Conservation (phyloP, 352 stramenopile species). For the Globisporangium nodosum region DNA sequence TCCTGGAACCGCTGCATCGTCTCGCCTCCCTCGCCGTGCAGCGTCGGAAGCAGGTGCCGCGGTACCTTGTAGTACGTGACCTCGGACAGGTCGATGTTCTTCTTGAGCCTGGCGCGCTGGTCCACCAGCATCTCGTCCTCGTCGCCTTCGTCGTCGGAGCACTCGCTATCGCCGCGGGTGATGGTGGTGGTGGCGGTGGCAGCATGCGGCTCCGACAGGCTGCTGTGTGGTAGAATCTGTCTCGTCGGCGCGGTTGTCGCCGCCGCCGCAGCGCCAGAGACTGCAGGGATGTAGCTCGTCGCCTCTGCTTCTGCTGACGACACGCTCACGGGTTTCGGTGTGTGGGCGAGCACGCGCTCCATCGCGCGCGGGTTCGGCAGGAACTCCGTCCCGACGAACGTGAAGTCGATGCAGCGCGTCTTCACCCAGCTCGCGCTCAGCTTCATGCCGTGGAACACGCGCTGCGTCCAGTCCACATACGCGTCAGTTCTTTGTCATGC, state of each 20-base stretch:
- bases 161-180: neutral
- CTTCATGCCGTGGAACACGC: conserved; percentile 54
- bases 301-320: neutral
- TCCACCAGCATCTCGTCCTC: conserved; percentile 47
- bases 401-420: conserved; percentile 80
- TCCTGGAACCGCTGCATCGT: conserved; percentile 78
- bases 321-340: conserved; percentile 3
- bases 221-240: conserved; percentile 6
- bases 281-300: neutral
- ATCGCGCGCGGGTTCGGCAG: conserved; percentile 85
- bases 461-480: conserved; percentile 19
- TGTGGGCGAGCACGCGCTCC: conserved; percentile 49
- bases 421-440: conserved; percentile 62
- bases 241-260: conserved; percentile 6
- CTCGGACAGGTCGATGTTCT: conserved; percentile 72
- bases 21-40: conserved; percentile 62
- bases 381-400: conserved; percentile 87
- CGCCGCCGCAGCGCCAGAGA: neutral
- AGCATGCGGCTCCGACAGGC: neutral
- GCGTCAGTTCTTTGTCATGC: neutral
- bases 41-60: conserved; percentile 49
- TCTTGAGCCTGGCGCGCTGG: conserved; percentile 32
- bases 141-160: conserved; percentile 15
- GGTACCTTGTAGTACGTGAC: conserved; percentile 74
- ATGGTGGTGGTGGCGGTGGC: neutral